Base-by-base conservation (phyloP, 257 asterid species). In the Coffea canephora region DNA sequence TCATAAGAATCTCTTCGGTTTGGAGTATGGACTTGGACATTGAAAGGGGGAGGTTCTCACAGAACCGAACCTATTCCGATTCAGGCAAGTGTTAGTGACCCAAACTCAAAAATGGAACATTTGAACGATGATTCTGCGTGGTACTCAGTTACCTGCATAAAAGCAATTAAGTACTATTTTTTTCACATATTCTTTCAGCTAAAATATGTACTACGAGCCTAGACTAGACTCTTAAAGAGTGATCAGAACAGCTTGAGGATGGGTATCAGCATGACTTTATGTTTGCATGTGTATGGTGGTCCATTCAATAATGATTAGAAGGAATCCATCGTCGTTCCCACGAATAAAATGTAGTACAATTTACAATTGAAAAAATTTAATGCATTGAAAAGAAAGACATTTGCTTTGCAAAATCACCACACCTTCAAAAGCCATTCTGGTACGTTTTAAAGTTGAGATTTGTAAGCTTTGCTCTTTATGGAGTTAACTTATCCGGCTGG, bases 211-310 rank as follows among this genome's bases (percentile, higher is more conserved):
- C 34, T 23, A 8, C 6, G 5, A 34, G 46, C 15, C 71, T 34
- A 67, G 14, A 27, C 0, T 66, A 43, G 14, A 7, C 52, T 48
- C 13, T 48, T 48, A 46, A 48, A 2, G 43, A 39, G 43, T 39
- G 43, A 39, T 39, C 5, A 39, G 43, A 4, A 39, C 43, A 39
- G 2, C 52, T 48, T 8, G 0, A 48, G 12, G 1, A 8, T 21
- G 18, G 43, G 43, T 39, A 39, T 78, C 82, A 71, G 77, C 82
- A 59, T 59, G 82, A 43, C 72, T 70, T 70, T 48, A 48, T 5
- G 27, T 79, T 31, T 34, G 73, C 77, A 34, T 43, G 57, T 57
- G 34, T 31, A 31, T 31, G 34, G 34, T 31, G 77, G 52, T 66
- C 72, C 80, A 50, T 77, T 48, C 1, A 12, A 43, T 36, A 18